Evolutionary conservation across 2,329 filamentous ascomycete species (phyloP).

Genomic region (Paecilomyces sp.): DNA sequence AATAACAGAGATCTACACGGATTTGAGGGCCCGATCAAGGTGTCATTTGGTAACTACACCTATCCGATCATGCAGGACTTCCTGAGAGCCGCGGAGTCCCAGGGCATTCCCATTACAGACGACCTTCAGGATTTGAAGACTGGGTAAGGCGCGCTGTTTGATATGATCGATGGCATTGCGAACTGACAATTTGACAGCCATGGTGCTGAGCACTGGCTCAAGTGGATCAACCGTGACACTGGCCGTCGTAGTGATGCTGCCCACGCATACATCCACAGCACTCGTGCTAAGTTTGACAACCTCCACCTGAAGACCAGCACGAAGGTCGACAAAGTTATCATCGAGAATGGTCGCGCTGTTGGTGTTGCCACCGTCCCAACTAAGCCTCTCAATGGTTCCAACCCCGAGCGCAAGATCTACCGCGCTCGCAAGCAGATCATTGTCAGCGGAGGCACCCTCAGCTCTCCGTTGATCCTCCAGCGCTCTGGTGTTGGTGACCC

Average conservation of each 20-base stretch:
- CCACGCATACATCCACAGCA: slow-evolving; percentile 71
- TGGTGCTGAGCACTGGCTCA: slow-evolving; percentile 75
- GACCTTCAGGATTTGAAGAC: slow-evolving; percentile 63
- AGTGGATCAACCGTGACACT: slow-evolving; percentile 66
- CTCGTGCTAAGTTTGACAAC: slow-evolving; percentile 62
- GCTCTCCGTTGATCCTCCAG: slow-evolving; percentile 68
- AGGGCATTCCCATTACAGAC: slow-evolving; percentile 68
- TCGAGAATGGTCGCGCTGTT: slow-evolving; percentile 65
- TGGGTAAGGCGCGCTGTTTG: slow-evolving; percentile 16
- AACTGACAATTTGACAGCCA: slow-evolving; percentile 30
- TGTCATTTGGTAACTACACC: slow-evolving; percentile 73
- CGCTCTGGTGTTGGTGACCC: slow-evolving; percentile 67
- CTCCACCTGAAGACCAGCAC: slow-evolving; percentile 68
- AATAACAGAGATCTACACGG: slow-evolving; percentile 62
- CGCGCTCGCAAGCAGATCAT: slow-evolving; percentile 67
- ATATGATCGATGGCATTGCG: neutral
- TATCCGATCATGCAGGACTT: slow-evolving; percentile 81
- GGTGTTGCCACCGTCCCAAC: slow-evolving; percentile 64
- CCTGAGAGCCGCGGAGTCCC: slow-evolving; percentile 62
- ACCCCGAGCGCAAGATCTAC: slow-evolving; percentile 51
- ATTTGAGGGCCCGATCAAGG: slow-evolving; percentile 73
- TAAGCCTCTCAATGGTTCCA: slow-evolving; percentile 56
- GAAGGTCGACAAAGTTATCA: slow-evolving; percentile 69
- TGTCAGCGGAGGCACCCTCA: slow-evolving; percentile 64
- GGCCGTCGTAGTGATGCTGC: slow-evolving; percentile 69